Conservation (phyloP, 2,329 filamentous ascomycete genomes). For the Xylaria hypoxylon region DNA sequence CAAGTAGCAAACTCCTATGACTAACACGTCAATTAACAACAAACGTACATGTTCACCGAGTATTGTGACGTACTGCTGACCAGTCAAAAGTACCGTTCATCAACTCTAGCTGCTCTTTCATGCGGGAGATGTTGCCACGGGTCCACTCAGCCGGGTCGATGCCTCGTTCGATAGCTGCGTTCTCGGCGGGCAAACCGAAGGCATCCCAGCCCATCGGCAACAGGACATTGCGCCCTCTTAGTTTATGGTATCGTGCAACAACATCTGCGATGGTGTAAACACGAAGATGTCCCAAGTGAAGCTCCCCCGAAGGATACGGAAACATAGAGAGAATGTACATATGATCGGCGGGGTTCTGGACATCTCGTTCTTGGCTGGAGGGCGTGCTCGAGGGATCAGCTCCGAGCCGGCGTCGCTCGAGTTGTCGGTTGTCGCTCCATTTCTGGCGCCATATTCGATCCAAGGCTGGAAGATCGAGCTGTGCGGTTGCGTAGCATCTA, state of each 20-base stretch:
- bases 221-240: constrained; percentile 80
- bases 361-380: constrained; percentile 28
- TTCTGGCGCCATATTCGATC: constrained; percentile 64
- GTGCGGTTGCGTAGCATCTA: constrained; percentile 41
- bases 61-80: constrained; percentile 72
- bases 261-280: constrained; percentile 94
- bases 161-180: constrained; percentile 86
- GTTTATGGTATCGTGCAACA: constrained; percentile 77
- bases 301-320: constrained; percentile 86
- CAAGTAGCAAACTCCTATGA: constrained; percentile 83
- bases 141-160: constrained; percentile 85
- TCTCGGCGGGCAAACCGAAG: constrained; percentile 90
- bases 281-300: constrained; percentile 88
- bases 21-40: constrained; percentile 24
- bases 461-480: constrained; percentile 61
- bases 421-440: constrained; percentile 52
- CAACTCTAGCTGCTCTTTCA: constrained; percentile 82
- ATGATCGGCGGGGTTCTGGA: constrained; percentile 48
- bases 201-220: constrained; percentile 97
- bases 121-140: constrained; percentile 79
- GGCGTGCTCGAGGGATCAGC: not conserved
- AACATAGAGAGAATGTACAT: constrained; percentile 91
- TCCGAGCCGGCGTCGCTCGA: constrained; percentile 4
- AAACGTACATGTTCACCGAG: constrained; percentile 26
- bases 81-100: constrained; percentile 91